Evolutionary conservation across 2,329 filamentous ascomycete species (phyloP), one percentile per base, ranked within the genome.

Genomic region (Colletotrichum higginsianum): DNA sequence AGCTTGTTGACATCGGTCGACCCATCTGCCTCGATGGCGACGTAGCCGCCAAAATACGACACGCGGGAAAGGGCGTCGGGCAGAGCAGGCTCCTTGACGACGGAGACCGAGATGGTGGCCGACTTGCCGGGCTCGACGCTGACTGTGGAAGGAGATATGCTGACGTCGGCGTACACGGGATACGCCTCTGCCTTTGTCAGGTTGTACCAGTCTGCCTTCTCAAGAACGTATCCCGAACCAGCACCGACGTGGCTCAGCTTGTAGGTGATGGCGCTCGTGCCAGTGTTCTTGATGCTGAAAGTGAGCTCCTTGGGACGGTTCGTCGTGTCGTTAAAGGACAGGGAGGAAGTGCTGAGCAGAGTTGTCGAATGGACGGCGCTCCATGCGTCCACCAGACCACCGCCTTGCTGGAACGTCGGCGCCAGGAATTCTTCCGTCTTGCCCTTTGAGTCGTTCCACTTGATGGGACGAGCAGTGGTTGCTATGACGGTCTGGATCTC

Each of bases 241-340:
- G 79, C 75, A 6, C 67, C 61, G 8, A 61, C 4, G 40, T 82
- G 76, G 49, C 76, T 76, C 53, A 84, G 67, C 7, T 74, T 75
- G 74, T 82, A 84, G 13, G 77, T 79, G 30, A 79, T 73, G 15
- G 75, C 71, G 18, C 76, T 71, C 26, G 72, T 74, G 35, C 78
- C 81, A 7, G 76, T 77, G 74, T 84, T 84, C 60, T 75, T 78
- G 72, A 84, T 79, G 47, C 76, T 79, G 66, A 84, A 80, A 52
- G 75, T 77, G 21, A 79, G 75, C 15, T 63, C 73, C 3, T 74
- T 70, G 18, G 75, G 75, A 60, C 84, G 79, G 73, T 83, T 75
- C 49, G 78, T 75, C 13, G 81, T 83, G 68, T 84, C 83, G 63
- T 84, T 84, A 72, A 84, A 81, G 15, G 79, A 76, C 26, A 84